phyloP scores from a whole-genome alignment of 352 stramenopile genomes.

The Globisporangium nodosum region DNA sequence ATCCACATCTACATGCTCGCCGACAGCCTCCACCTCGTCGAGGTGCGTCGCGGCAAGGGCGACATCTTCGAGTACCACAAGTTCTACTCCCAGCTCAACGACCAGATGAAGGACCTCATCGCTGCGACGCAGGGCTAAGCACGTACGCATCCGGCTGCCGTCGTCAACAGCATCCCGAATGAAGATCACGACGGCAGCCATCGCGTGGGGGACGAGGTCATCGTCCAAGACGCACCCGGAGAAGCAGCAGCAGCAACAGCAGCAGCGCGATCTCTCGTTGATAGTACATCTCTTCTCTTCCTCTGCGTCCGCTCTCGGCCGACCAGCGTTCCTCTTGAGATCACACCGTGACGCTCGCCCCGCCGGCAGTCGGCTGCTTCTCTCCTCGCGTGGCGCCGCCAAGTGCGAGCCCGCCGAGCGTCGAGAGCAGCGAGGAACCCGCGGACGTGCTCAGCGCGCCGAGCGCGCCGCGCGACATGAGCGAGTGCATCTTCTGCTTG shows the following conservation, averaged over 20 bases:
- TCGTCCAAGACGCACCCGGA: not conserved
- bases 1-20: constrained; percentile 89
- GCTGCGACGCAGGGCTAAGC: constrained; percentile 13
- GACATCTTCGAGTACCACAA: constrained; percentile 91
- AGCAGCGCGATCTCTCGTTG: not conserved
- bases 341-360: constrained; percentile 41
- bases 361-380: constrained; percentile 12
- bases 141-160: not conserved
- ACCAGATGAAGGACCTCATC: constrained; percentile 85
- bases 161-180: not conserved
- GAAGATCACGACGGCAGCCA: not conserved
- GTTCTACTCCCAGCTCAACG: constrained; percentile 87
- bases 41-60: constrained; percentile 86
- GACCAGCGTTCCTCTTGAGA: not conserved
- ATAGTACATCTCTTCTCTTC: constrained; percentile 11
- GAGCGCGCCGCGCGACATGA: constrained; percentile 75
- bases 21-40: constrained; percentile 79
- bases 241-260: not conserved
- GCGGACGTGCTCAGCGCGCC: constrained; percentile 60
- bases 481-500: constrained; percentile 76
- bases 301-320: not conserved
- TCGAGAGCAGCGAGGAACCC: constrained; percentile 72
- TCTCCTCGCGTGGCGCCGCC: constrained; percentile 17
- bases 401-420: constrained; percentile 63
- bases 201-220: not conserved